phyloP scores from a whole-genome alignment of 1,139 yeast genomes.

The Tardiomyces depauwii region DNA sequence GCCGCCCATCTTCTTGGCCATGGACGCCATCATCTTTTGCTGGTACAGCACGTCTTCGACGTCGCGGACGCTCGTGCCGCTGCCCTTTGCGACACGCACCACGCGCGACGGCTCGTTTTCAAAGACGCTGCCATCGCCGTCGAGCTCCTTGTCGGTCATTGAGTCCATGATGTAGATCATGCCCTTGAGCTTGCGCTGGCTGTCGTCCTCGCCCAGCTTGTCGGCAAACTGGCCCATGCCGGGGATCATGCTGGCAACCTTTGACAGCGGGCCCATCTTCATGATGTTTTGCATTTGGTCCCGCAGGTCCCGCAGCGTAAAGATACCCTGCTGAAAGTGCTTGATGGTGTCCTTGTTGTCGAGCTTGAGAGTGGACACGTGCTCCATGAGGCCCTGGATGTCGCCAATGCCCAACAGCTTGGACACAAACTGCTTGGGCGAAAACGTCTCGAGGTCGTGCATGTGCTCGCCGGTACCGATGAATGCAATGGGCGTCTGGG shows the following conservation, averaged over 20 bases:
- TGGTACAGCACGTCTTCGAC: conserved; percentile 90
- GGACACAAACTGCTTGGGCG: conserved; percentile 81
- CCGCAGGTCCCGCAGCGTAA: conserved; percentile 83
- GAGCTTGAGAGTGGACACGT: conserved; percentile 75
- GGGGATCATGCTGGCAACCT: conserved; percentile 93
- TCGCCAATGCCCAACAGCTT: conserved; percentile 93
- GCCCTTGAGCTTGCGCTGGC: conserved; percentile 66
- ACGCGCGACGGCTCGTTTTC: conserved; percentile 75
- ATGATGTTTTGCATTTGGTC: conserved; percentile 91
- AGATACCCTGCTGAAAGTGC: conserved; percentile 89
- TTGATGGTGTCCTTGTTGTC: conserved; percentile 83
- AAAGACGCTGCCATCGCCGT: conserved; percentile 79
- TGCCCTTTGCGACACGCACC: conserved; percentile 88
- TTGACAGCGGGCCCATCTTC: conserved; percentile 93
- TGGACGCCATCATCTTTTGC: conserved; percentile 88
- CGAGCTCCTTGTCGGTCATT: conserved; percentile 87
- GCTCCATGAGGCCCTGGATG: conserved; percentile 87
- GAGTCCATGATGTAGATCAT: conserved; percentile 94
- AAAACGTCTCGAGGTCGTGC: conserved; percentile 82
- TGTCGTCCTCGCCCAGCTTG: conserved; percentile 78
- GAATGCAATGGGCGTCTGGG: conserved; percentile 90
- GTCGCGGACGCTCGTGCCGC: conserved; percentile 87
- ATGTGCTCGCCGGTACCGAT: conserved; percentile 99
- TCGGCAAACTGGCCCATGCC: conserved; percentile 74
- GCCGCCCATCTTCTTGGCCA: conserved; percentile 67